Evolutionary conservation across 2,329 filamentous ascomycete species (phyloP), one percentile per base, ranked within the genome.

Genomic region (Pestalotiopsis sp.): DNA sequence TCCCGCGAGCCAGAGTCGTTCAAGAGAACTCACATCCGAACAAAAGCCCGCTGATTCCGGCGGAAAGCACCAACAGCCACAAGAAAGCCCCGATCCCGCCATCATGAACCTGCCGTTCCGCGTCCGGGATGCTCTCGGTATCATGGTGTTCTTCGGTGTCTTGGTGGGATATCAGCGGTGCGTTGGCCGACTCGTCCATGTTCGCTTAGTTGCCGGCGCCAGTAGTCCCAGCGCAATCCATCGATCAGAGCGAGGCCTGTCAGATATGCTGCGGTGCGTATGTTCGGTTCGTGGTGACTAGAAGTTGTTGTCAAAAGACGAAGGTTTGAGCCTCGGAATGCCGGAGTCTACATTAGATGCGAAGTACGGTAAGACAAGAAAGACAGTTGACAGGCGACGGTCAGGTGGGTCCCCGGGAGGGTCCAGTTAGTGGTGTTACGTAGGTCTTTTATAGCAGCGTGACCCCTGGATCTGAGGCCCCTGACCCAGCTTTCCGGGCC

Each of bases 21-120:
- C 59, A 74, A 63, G 36, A 14, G 20, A 2, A 81, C 88, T 73
- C 78, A 89, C 90, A 92, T 74, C 90, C 90, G 80, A 92, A 92
- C 0, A 92, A 76, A 1, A 92, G 81, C 6, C 90, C 90, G 73
- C 88, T 91, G 66, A 92, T 90, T 4, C 90, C 89, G 12, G 90
- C 90, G 12, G 89, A 87, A 64, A 91, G 80, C 3, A 90, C 91
- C 70, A 92, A 80, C 14, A 89, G 76, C 83, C 90, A 87, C 39
- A 92, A 83, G 71, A 90, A 91, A 23, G 83, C 65, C 2, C 86
- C 83, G 13, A 75, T 70, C 66, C 70, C 69, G 64, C 49, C 69
- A 25, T 38, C 25, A 11, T 56, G 64, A 20, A 49, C 66, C n/a
- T 58, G 31, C 17, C 31, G 20, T 36, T 13, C 56, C 17, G 59